Evolutionary conservation across 2,329 filamentous ascomycete species (phyloP), one percentile per base, ranked within the genome.

Genomic region (Pestalotiopsis sp.): DNA sequence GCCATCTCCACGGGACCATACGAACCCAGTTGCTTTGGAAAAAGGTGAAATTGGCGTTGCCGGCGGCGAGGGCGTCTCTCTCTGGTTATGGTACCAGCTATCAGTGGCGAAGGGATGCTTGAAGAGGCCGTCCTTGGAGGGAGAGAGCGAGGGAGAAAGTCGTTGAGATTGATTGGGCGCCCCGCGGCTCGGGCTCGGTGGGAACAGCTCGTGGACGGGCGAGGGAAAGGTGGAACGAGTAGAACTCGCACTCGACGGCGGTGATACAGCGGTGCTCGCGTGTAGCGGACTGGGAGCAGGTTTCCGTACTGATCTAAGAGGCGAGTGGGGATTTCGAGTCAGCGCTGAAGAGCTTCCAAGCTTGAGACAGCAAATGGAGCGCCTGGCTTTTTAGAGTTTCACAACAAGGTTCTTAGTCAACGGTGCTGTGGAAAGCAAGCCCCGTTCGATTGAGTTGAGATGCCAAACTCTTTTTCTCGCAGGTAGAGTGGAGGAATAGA

Each of bases 251-350:
- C 77, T 83, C 70, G 81, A 77, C 66, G 83, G 80, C 70, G 81
- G 80, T 74, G 83, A 84, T 63, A 82, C 77, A 67, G 81, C 79
- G 68, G 78, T 80, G 72, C 75, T 83, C 68, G 82, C 81, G 69
- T 83, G 81, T 62, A 87, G 79, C 72, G 86, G 86, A 74, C 85
- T 88, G 59, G 85, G 84, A 70, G 83, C 79, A 68, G 81, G 77
- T 75, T 81, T 84, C 76, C 83, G 81, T 73, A 80, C 81, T 66
- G 83, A 85, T 83, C 86, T 88, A 75, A 66, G 70, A 69, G 67
- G 67, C 31, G 70, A 73, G 73, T 69, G 73, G 73, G 70, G 75
- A 77, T 75, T 73, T 69, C 69, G 36, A 75, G 74, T 80, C 75
- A 77, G 77, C 76, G 74, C 70, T 70, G 61, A 31, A 31, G 31